phyloP scores from a whole-genome alignment of 148 eudicot species.

The Limonium bicolor region DNA sequence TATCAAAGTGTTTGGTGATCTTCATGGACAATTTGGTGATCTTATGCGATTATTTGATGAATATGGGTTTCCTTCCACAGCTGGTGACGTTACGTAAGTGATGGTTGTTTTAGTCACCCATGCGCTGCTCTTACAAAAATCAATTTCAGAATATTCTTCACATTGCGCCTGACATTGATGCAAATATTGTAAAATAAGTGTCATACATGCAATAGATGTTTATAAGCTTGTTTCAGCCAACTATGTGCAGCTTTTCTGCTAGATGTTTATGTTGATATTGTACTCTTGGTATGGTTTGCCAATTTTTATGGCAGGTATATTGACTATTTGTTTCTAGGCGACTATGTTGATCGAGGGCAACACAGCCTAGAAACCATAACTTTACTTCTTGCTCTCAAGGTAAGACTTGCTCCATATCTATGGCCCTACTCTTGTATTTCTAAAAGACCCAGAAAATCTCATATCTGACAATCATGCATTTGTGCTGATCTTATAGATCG shows the following conservation, averaged over 20 bases:
- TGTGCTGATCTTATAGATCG: conserved; percentile 40
- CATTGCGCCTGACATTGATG: not conserved
- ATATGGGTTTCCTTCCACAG: conserved; percentile 97
- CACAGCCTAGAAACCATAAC: conserved; percentile 98
- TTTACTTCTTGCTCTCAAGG: conserved; percentile 92
- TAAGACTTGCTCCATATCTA: conserved; percentile 10
- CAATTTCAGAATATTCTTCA: not conserved
- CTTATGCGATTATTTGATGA: conserved; percentile 94
- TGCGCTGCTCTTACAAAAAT: not conserved
- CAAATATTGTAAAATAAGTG: too few species aligned
- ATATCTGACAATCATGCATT: not conserved
- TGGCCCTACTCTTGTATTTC: too few species aligned
- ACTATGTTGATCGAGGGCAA: conserved; percentile 95
- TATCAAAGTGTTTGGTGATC: conserved; percentile 95
- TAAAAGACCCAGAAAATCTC: not conserved
- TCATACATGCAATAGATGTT: not conserved
- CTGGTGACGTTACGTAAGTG: conserved; percentile 93
- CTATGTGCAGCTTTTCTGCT: not conserved
- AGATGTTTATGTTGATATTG: not conserved
- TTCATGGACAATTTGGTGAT: conserved; percentile 97
- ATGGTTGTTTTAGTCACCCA: not conserved
- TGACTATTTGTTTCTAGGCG: conserved; percentile 89
- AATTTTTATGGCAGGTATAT: conserved; percentile 60
- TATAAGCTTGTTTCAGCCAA: not conserved
- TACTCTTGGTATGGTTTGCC: not conserved